phyloP scores from a whole-genome alignment of 73 alveolate species.

The Paramecium sexaurelia region DNA sequence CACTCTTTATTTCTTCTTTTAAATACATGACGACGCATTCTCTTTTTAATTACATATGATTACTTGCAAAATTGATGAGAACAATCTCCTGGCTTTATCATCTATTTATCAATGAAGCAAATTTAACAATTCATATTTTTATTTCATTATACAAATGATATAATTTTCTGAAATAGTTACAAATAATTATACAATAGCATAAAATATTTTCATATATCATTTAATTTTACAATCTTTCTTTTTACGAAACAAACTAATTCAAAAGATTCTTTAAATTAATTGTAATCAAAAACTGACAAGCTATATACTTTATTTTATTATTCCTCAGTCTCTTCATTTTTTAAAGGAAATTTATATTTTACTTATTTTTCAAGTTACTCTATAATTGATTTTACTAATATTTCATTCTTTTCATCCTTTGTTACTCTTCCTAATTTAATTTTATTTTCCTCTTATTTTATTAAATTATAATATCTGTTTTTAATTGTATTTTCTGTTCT shows the following conservation, averaged over 20 bases:
- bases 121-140: conserved; percentile 35
- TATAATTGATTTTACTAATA: background rate
- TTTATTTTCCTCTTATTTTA: conserved; percentile 47
- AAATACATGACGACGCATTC: background rate
- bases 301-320: background rate
- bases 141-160: background rate
- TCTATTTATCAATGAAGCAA: background rate
- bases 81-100: background rate
- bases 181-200: background rate
- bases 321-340: background rate
- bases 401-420: conserved; percentile 44
- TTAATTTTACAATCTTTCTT: conserved; percentile 42
- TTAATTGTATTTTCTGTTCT: conserved; percentile 54
- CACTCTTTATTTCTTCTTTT: background rate
- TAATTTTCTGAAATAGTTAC: background rate
- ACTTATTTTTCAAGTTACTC: background rate
- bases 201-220: background rate
- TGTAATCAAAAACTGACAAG: background rate
- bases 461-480: conserved; percentile 26
- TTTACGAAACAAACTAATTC: background rate
- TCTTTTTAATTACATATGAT: background rate
- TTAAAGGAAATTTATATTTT: background rate
- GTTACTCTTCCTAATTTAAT: background rate
- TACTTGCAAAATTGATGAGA: conserved; percentile 15
- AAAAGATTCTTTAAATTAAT: background rate